These are phyloP conservation scores for Yarrowia galli DNA, from an alignment of 1,139 yeast genomes.

Conservation along the genomic window DNA sequence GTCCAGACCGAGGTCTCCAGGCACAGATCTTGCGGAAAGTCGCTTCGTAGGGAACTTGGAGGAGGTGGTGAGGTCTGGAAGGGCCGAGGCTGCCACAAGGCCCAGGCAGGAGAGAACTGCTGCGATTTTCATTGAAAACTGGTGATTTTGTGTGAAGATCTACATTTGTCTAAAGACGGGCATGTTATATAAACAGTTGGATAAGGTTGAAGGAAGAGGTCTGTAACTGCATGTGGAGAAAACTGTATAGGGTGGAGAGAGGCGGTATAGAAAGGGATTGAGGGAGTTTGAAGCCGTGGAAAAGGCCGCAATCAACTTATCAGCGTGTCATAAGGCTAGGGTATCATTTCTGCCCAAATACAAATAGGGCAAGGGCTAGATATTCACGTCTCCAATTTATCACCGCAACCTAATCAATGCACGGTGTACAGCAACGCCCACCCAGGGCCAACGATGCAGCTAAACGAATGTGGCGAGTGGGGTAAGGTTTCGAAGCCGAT, in stretches of 20 bases:
- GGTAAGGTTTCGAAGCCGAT: background rate
- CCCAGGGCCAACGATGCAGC: background rate
- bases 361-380: no score
- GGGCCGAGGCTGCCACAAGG: background rate
- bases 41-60: conserved; percentile 1
- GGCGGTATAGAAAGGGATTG: background rate
- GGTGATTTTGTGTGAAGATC: background rate
- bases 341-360: no score
- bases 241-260: background rate
- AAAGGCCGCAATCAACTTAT: no score
- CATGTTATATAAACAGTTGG: conserved; percentile 1
- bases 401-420: background rate
- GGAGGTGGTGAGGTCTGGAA: conserved; percentile 1
- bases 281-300: background rate
- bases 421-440: conserved; percentile 2
- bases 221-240: no score
- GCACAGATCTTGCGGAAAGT: conserved; percentile 4
- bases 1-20: conserved; percentile 19
- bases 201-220: background rate
- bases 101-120: background rate
- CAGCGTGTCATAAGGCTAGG: no score
- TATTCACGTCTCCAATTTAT: background rate
- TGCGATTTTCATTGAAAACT: background rate
- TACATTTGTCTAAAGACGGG: background rate
- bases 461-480: background rate